These are phyloP conservation scores for Aurinia saxatilis DNA, from an alignment of 345 rosid species.

Conservation along the genomic window DNA sequence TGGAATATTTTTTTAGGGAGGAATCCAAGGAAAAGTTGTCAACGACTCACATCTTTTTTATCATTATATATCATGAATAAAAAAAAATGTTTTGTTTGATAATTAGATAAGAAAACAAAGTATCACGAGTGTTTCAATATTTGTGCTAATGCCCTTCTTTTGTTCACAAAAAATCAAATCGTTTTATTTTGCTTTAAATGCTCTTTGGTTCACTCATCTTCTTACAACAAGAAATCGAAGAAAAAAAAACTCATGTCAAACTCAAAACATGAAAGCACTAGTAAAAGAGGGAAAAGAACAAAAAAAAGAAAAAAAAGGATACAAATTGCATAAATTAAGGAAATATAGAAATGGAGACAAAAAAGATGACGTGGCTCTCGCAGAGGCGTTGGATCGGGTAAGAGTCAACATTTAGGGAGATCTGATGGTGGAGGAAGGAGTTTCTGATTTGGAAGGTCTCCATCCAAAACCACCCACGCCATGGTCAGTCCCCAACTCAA, in stretches of 20 bases:
- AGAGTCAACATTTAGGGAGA: conserved; percentile 56
- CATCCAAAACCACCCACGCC: conserved; percentile 69
- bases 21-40: conserved; percentile 30
- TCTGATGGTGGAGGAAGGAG: conserved; percentile 67
- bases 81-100: neutral
- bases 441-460: conserved; percentile 55
- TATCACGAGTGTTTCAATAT: conserved; percentile 2
- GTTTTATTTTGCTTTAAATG: too few relatives aligned
- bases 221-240: neutral
- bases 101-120: neutral
- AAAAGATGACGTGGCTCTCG: conserved; percentile 2
- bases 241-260: conserved; percentile 1
- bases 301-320: neutral
- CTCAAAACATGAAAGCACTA: conserved; percentile 10
- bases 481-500: conserved; percentile 66
- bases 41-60: conserved; percentile 13
- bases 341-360: neutral
- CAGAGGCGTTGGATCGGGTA: conserved; percentile 14
- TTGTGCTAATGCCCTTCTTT: neutral
- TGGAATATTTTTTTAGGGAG: conserved; percentile 1
- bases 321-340: neutral
- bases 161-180: neutral
- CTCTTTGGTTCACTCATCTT: conserved; percentile 13
- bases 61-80: conserved; percentile 3
- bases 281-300: neutral